A percentile compares a stretch with the other conserved stretches of the same genome.
Evolutionary conservation across 2,329 filamentous ascomycete species (phyloP).

Genomic region (Trichoderma atroviride): DNA sequence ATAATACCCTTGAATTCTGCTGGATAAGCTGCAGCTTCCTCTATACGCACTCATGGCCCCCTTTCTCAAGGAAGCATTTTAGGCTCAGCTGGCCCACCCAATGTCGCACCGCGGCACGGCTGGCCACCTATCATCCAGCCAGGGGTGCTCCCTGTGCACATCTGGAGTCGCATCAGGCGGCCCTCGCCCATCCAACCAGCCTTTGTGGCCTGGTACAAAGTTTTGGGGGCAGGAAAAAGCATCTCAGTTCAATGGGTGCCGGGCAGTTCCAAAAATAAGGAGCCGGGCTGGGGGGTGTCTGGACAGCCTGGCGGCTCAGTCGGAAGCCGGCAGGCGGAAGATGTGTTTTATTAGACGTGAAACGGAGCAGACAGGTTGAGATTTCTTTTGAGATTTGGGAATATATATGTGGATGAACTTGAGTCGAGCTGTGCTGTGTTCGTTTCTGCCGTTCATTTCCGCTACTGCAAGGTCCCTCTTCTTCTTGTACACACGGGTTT

Average conservation of each 20-base stretch:
- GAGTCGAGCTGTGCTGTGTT: not conserved
- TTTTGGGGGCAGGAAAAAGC: not conserved
- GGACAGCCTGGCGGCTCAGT: not conserved
- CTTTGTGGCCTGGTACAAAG: not conserved
- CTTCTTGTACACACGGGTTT: not conserved
- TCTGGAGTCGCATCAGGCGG: conserved; percentile 11
- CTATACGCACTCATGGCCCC: not conserved
- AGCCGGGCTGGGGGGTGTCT: not conserved
- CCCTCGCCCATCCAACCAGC: conserved; percentile 16
- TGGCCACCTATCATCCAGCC: conserved; percentile 21
- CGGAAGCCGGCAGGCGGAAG: conserved; percentile 1
- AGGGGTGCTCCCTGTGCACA: conserved; percentile 1
- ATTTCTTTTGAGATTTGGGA: not conserved
- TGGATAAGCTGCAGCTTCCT: not conserved
- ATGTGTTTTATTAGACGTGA: not conserved
- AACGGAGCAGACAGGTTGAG: not conserved
- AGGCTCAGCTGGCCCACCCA: conserved; percentile 13
- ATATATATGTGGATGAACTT: not conserved
- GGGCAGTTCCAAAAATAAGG: not conserved
- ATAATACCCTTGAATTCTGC: not conserved
- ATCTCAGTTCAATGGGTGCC: not conserved
- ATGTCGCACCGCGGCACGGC: conserved; percentile 21
- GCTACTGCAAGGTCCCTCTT: conserved; percentile 24
- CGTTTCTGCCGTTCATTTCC: not conserved
- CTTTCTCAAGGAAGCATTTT: not conserved